phyloP scores from a whole-genome alignment of 768 basidiomycete species.

The Scleroderma bovista region DNA sequence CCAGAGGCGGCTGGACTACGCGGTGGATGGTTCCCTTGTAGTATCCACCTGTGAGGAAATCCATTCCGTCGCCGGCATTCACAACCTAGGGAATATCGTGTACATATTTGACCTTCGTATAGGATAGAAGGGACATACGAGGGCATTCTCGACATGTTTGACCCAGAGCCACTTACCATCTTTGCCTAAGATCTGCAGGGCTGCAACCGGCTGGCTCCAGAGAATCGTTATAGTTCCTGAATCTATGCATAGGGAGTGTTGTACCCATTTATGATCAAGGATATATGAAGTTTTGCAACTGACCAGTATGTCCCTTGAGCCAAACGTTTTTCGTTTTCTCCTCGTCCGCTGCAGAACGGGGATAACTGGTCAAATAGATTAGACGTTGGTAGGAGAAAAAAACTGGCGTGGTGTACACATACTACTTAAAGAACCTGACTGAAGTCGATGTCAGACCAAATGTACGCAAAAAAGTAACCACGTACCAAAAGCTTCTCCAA shows the following conservation, averaged over 20 bases:
- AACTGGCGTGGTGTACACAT: slow-evolving; percentile 12
- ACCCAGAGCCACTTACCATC: slow-evolving; percentile 56
- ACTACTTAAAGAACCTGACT: slow-evolving; percentile 71
- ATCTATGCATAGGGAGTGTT: slow-evolving; percentile 27
- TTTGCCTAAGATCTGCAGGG: slow-evolving; percentile 48
- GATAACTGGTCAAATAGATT: slow-evolving; percentile 33
- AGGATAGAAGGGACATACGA: slow-evolving; percentile 30
- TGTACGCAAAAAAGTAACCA: background rate
- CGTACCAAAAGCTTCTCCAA: slow-evolving; percentile 40
- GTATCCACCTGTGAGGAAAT: slow-evolving; percentile 56
- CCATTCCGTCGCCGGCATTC: slow-evolving; percentile 54
- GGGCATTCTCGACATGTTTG: slow-evolving; percentile 51
- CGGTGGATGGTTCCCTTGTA: slow-evolving; percentile 59
- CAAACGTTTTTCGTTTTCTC: slow-evolving; percentile 47
- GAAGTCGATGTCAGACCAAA: background rate
- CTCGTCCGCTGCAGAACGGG: slow-evolving; percentile 46
- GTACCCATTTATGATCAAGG: background rate
- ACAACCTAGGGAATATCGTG: slow-evolving; percentile 36
- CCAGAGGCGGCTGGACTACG: slow-evolving; percentile 52
- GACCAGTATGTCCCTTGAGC: slow-evolving; percentile 58
- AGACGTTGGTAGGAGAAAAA: background rate
- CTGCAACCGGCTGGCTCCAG: slow-evolving; percentile 57
- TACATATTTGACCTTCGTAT: background rate
- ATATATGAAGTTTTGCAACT: background rate
- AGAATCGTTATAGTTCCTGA: slow-evolving; percentile 52